Evolutionary conservation across 2,329 filamentous ascomycete genomes (phyloP), one percentile per base, ranked within the genome.

Genomic region (Dactylellina parvicollis): DNA sequence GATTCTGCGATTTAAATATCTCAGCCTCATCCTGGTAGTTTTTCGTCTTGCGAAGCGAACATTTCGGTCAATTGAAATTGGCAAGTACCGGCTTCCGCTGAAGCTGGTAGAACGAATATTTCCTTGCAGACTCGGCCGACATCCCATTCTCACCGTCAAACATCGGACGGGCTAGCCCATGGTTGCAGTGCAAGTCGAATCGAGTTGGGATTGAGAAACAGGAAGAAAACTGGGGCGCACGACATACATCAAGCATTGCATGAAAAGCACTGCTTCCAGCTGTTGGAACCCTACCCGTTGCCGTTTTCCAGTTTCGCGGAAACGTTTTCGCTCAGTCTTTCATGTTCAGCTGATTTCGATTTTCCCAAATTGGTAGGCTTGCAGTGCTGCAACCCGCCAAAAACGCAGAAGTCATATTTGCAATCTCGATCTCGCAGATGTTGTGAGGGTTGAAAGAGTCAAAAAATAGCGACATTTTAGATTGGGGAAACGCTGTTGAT

Each of bases 201-300:
- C 62, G 62, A 67, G 22, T 40, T 56, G 30, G 22, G 24, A 10
- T 22, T 38, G 10, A 38, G 5, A 32, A 12, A 32, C 30, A 5
- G 30, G 12, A 5, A 5, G 30, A 38, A 14, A 38, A 4, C 16
- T 38, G 4, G 5, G 24, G 46, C 16, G 46, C 57, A 62, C 36
- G 57, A 62, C 57, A 62, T 52, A 26, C 10, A 62, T n/a, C n/a
- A n/a, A n/a, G 57, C 46, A 62, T 62, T 62, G 57, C 57, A 62
- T 62, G 57, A 24, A 24, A 8, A 26, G 26, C 3, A 8, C 20
- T 50, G 28, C 32, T 28, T 49, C 46, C 30, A 44, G 22, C 32
- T 62, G 5, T 20, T 40, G 34, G 57, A 32, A 12, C 46, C 22
- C 16, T 47, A 49, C 22, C 44, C 44, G 47, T 34, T 4, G 47